Base-by-base conservation (phyloP, 2,329 filamentous ascomycete genomes). In the Talaromyces sp. region DNA sequence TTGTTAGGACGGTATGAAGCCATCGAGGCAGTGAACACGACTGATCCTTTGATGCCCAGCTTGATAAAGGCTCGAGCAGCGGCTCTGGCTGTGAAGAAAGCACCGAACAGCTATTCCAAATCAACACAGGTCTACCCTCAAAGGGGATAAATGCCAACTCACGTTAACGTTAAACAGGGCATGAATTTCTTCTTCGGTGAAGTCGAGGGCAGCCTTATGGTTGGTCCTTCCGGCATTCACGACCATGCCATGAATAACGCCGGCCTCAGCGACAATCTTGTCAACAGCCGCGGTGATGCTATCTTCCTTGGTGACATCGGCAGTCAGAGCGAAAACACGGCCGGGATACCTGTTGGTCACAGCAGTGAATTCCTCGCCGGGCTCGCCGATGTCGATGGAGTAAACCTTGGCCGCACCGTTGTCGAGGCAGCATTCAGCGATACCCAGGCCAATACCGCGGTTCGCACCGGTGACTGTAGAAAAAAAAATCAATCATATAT, bases 11-110 rank as follows among this genome's bases (percentile, higher is more conserved):
- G 68, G 64, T 81, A 80, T 0, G 73, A 77, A 0, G 79, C 78
- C 79, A 81, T 81, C 54, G 70, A 74, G 0, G 78, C 75, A 1
- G 78, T 81, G 62, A 80, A 80, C 58, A 81, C 76, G 32, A 71
- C 68, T 11, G 65, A 65, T 21, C 70, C 71, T 61, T 69, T 70
- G 59, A 70, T 68, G 4, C 74, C 75, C 14, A 77, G 71, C 63
- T 73, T 68, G 41, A 78, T 77, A 68, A 78, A 78, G 58, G 61
- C 57, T 13, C 66, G 65, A 2, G 70, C 69, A 1, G 65, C 69
- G 14, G 65, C 62, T 2, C 62, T 62, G 1, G 69, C 70, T 27
- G 65, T 68, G 63, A 64, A 69, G 56, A 65, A 72, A 26, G 66
- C 66, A 10, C 66, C 66, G 35, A 68, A 67, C 6, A 66, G 51